Base-by-base conservation (phyloP, 164 flowering plant genomes). In the Vitis rotundifolia region DNA sequence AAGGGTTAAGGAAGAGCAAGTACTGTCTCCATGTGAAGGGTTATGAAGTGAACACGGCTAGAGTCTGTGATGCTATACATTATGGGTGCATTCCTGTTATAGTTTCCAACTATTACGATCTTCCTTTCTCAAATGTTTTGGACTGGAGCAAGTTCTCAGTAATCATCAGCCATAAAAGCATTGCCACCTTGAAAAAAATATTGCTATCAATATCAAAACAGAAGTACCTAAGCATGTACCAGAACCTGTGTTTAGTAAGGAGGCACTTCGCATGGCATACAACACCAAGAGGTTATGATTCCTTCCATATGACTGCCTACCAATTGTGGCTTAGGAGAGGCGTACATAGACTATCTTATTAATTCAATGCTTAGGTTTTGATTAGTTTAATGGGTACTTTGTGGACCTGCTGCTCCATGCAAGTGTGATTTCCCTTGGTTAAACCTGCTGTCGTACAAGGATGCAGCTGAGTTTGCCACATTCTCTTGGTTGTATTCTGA, bases 21-120 rank as follows among this genome's bases (percentile, higher is more conserved):
- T 87, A 76, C 67, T 85, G 85, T 75, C 80, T 85, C 73, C 88
- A 82, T 56, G 76, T 82, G n/a, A 87, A 82, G 75, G 91, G 91
- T 16, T 87, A 82, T 57, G 89, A 87, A 66, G 91, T 85, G 29
- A 87, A 87, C 75, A 82, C 91, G 1, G 86, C 91, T 0, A 78
- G 89, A 71, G 72, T 87, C 28, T 72, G 80, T 29, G 89, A 87
- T 77, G 89, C 91, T 14, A 75, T 87, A 47, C 83, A 85, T 63
- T 84, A 80, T 65, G 91, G 91, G 11, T 85, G 89, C 56, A 54
- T 87, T 60, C 91, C 91, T 44, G 89, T 87, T 51, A 70, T 87
- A 47, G 64, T 87, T 64, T 83, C 91, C 29, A 77, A 87, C 51
- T 65, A 84, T 55, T 87, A 85, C 28, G 89, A 84, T 49, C 87